Percentiles rank a stretch among this genome's conserved stretches.
Evolutionary conservation across 768 basidiomycete genomes (phyloP).

Genomic region (Pleurotus platypus): DNA sequence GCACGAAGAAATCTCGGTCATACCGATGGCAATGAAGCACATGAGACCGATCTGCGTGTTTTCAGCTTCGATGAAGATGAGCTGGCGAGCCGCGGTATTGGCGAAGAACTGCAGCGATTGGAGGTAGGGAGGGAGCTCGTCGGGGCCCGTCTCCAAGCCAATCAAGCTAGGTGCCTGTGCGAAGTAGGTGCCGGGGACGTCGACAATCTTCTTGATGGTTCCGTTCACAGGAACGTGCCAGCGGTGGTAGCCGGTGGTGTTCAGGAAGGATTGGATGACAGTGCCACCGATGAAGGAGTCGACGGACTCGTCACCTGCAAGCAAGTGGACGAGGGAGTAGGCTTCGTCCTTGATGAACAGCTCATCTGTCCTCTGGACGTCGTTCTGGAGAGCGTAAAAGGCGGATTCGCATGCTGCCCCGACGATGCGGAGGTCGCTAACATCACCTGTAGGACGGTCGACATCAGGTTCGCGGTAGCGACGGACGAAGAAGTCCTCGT

Average conservation of each 20-base stretch:
- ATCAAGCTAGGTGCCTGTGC: constrained; percentile 24
- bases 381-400: constrained; percentile 33
- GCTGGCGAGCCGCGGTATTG: constrained; percentile 40
- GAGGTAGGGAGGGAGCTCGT: constrained; percentile 12
- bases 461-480: constrained; percentile 27
- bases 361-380: constrained; percentile 37
- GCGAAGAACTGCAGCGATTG: constrained; percentile 39
- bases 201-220: constrained; percentile 31
- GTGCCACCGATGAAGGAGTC: constrained; percentile 46
- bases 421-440: constrained; percentile 30
- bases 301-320: constrained; percentile 35
- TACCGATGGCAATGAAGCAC: constrained; percentile 56
- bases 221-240: constrained; percentile 61
- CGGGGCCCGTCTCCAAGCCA: constrained; percentile 5
- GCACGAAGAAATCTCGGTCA: constrained; percentile 63
- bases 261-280: constrained; percentile 56
- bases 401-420: constrained; percentile 52
- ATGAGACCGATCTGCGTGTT: constrained; percentile 51
- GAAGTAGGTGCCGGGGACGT: constrained; percentile 51
- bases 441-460: constrained; percentile 35
- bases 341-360: constrained; percentile 64
- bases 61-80: constrained; percentile 56
- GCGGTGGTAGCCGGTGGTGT: constrained; percentile 53
- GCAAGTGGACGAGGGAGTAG: constrained; percentile 57
- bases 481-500: constrained; percentile 56